Evolutionary conservation across 176 grass and related monocot genomes (phyloP), one percentile per base, ranked within the genome.

Genomic region (Alopecurus myosuroides): DNA sequence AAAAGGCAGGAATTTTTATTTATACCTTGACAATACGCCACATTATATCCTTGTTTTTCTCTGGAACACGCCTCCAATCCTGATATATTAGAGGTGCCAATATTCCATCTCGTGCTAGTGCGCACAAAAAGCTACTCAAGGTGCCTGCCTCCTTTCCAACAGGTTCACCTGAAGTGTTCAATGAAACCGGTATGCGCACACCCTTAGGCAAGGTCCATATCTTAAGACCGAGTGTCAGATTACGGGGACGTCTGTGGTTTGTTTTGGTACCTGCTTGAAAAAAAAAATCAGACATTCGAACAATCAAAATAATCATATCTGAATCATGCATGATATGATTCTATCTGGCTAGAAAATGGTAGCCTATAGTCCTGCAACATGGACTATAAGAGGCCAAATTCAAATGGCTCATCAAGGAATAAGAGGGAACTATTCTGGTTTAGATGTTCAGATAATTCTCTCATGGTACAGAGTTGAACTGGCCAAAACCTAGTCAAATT

Each of bases 41-140:
- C 49, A 87, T 86, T 33, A 79, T 82, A 73, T 83, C 84, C 79
- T 92, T 92, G 87, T 74, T 89, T 28, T 84, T 82, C 71, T 81
- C 57, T 23, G 84, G 90, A 76, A 92, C 79, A 50, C 14, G 6
- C 23, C 9, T 86, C 90, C 90, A 89, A 63, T 84, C 35, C 37
- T 51, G 56, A 75, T 82, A 76, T 28, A 36, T 63, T 25, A 92
- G 76, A 55, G 87, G 87, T 71, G 74, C 26, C 67, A 92, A 80
- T 81, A 80, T 45, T 41, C 90, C 90, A 79, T 92, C 90, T 74
- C 87, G 34, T 74, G 83, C 82, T 89, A 92, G 41, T 41, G 74
- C 33, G 9, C 83, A 84, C 63, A 89, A 35, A 78, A 92, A 89
- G 74, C 34, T 72, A 67, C 67, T 46, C 30, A 92, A 79, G 56